These are phyloP conservation scores for Suillus tomentosus DNA, from an alignment of 768 basidiomycete species.

Conservation along the genomic window DNA sequence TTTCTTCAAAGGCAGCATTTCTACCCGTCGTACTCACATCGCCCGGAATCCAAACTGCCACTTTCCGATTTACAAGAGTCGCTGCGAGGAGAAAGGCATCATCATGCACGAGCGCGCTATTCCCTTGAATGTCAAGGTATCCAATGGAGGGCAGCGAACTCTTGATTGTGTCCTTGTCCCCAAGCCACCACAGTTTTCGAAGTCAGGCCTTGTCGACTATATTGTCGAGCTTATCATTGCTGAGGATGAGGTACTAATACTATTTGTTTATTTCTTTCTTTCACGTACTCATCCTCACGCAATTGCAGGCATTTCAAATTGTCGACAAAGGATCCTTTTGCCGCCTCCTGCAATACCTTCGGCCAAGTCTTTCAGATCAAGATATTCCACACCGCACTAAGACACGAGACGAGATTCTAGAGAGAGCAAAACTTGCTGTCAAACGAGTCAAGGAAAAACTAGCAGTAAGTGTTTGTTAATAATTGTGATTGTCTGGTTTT, in stretches of 20 bases:
- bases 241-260: neutral
- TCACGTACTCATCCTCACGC: neutral
- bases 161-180: conserved; percentile 6
- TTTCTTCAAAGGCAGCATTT: conserved; percentile 2
- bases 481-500: neutral
- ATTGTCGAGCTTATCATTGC: conserved; percentile 7
- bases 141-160: neutral
- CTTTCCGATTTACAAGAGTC: neutral
- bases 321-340: neutral
- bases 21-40: conserved; percentile 6
- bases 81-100: conserved; percentile 5
- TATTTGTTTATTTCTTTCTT: neutral
- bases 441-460: no score
- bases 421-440: neutral
- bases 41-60: neutral
- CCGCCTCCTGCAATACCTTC: neutral
- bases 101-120: neutral
- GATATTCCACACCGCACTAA: neutral
- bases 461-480: neutral
- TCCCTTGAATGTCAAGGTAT: conserved; percentile 7
- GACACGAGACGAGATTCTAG: neutral
- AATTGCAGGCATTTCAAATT: conserved; percentile 4
- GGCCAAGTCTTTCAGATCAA: neutral
- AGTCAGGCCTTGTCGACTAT: conserved; percentile 7
- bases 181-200: neutral